A percentile compares a stretch with the other conserved stretches of the same genome.
These are phyloP conservation scores for Microbotryum violaceum DNA, from an alignment of 1,284 basidiomycete species.

Conservation along the genomic window DNA sequence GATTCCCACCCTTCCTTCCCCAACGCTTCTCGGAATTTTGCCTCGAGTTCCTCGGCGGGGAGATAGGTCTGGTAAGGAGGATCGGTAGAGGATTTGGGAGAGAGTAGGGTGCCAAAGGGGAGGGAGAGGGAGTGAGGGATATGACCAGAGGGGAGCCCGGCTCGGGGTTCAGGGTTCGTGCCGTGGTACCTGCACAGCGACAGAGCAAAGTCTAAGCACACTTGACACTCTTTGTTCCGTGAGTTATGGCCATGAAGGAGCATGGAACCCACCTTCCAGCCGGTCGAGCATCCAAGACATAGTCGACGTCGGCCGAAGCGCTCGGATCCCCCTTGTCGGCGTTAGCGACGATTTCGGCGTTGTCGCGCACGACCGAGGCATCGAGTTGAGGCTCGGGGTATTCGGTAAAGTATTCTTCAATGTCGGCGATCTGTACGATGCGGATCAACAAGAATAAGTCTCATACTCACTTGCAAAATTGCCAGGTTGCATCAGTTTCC, in stretches of 20 bases:
- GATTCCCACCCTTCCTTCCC: slow-evolving; percentile 49
- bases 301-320: slow-evolving; percentile 48
- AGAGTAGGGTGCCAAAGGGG: slow-evolving; percentile 72
- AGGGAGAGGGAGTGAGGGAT: slow-evolving; percentile 80
- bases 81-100: slow-evolving; percentile 43
- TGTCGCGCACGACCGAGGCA: slow-evolving; percentile 43
- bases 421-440: background rate
- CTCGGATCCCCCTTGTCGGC: slow-evolving; percentile 41
- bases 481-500: no score
- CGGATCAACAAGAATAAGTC: background rate
- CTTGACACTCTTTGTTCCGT: no score
- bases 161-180: slow-evolving; percentile 77
- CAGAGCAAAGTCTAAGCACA: background rate
- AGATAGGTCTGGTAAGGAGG: slow-evolving; percentile 58
- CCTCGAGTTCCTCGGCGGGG: slow-evolving; percentile 51
- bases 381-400: slow-evolving; percentile 24
- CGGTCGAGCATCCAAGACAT: slow-evolving; percentile 82
- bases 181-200: slow-evolving; percentile 46
- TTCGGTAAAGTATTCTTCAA: slow-evolving; percentile 23
- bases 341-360: slow-evolving; percentile 74
- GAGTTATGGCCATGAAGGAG: background rate
- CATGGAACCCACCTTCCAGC: slow-evolving; percentile 54
- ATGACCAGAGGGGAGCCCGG: slow-evolving; percentile 81
- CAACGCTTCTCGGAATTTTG: slow-evolving; percentile 55
- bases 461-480: background rate